Evolutionary conservation across 73 alveolate genomes (phyloP), one percentile per base, ranked within the genome.

Genomic region (Durusdinium trenchii): DNA sequence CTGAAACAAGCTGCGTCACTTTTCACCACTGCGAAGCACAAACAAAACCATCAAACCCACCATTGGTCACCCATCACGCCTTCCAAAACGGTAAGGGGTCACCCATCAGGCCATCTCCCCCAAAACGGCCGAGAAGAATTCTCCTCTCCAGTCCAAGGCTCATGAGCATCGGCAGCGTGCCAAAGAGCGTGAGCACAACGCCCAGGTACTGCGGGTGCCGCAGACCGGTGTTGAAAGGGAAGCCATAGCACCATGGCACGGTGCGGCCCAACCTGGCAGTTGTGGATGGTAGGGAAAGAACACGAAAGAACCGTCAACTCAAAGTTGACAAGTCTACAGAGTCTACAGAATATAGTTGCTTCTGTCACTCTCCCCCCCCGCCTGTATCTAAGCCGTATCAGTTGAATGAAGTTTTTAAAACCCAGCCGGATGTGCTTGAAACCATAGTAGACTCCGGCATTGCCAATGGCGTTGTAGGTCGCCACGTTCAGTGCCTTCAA

Each of bases 121-220:
- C 76, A 36, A 62, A 32, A 32, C 28, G 76, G 38, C 1, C 40
- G 76, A 62, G 76, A 62, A 62, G n/a, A n/a, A n/a, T n/a, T n/a
- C n/a, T n/a, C n/a, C 73, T 60, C 18, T 73, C 10, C 10, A 6
- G 9, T 18, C 64, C 67, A 32, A 43, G 76, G 62, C 57, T n/a
- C 86, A 89, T 69, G 85, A 89, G 71, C 40, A 89, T 1, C 40
- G 96, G 96, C 69, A 89, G 71, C 38, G 96, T 86, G 26, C 96
- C 96, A 35, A 62, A 89, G 52, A 89, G 96, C 86, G 96, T 89
- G 69, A 89, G 96, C 86, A 89, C 96, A 67, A 89, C 96, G 51
- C 96, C 96, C 85, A 89, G 50, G 73, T 89, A 89, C 96, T 89
- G 96, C 43, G 96, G 96, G n/a, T 89, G 96, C 32, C 96, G 96